Conservation (phyloP, 805 yeast genomes). For the Yamadazyma insecticola region DNA sequence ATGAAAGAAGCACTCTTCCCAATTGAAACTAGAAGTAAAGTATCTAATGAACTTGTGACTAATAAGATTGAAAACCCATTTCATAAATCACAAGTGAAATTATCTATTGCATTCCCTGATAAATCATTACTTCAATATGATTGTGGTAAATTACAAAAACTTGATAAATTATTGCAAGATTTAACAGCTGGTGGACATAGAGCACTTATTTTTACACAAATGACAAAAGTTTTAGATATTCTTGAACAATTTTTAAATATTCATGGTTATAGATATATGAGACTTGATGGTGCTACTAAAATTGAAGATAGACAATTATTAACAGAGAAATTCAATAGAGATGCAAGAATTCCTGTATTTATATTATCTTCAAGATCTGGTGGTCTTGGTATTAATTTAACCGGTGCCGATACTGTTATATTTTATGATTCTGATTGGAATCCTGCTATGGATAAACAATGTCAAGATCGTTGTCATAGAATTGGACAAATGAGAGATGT, state of each 20-base stretch:
- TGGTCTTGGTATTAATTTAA: conserved; percentile 93
- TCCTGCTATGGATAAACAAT: conserved; percentile 99
- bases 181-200: conserved; percentile 86
- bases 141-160: conserved; percentile 91
- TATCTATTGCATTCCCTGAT: conserved; percentile 94
- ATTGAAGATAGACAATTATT: conserved; percentile 93
- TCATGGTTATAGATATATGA: conserved; percentile 90
- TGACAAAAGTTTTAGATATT: conserved; percentile 94
- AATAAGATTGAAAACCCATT: conserved; percentile 50
- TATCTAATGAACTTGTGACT: conserved; percentile 23
- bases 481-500: conserved; percentile 98
- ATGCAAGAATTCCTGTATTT: conserved; percentile 80
- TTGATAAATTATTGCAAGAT: conserved; percentile 71
- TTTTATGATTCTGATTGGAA: conserved; percentile 99
- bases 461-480: conserved; percentile 98
- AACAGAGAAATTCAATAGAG: conserved; percentile 90
- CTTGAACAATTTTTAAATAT: conserved; percentile 89
- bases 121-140: conserved; percentile 88
- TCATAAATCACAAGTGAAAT: conserved; percentile 78
- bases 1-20: conserved; percentile 53
- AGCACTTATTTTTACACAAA: conserved; percentile 93
- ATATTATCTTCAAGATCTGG: conserved; percentile 95
- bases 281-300: conserved; percentile 96
- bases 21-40: conserved; percentile 26
- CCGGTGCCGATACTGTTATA: conserved; percentile 98